These are phyloP conservation scores for Phytopythium kandeliae DNA, from an alignment of 352 stramenopile genomes.

Conservation along the genomic window DNA sequence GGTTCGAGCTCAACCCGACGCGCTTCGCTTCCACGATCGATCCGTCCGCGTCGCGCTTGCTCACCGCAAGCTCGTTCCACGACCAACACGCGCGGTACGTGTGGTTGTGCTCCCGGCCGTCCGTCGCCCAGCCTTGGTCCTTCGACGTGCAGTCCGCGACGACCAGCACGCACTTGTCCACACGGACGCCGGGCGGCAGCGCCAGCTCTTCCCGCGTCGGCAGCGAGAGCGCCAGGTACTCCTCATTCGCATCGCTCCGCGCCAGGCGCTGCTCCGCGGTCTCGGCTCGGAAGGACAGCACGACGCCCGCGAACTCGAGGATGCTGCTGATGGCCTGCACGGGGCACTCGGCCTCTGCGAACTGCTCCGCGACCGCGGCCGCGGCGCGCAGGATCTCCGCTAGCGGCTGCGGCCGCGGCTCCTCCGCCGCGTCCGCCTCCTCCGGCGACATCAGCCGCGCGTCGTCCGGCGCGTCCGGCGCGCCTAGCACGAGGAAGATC, in stretches of 20 bases:
- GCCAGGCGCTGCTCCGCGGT: slow-evolving; percentile 23
- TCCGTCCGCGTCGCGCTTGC: slow-evolving; percentile 14
- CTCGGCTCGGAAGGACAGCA: slow-evolving; percentile 38
- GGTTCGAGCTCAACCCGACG: slow-evolving; percentile 33
- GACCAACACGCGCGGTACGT: slow-evolving; percentile 55
- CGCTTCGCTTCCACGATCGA: slow-evolving; percentile 19
- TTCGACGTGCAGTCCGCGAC: slow-evolving; percentile 55
- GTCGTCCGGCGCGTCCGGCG: slow-evolving; percentile 18
- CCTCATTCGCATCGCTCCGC: slow-evolving; percentile 40
- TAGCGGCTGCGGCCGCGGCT: slow-evolving; percentile 15
- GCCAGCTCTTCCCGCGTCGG: slow-evolving; percentile 23
- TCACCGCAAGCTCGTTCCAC: slow-evolving; percentile 56
- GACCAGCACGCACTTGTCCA: slow-evolving; percentile 32
- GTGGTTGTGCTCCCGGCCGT: slow-evolving; percentile 33
- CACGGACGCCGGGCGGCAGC: slow-evolving; percentile 34
- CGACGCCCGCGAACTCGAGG: slow-evolving; percentile 45
- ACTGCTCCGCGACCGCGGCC: slow-evolving; percentile 24
- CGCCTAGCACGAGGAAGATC: slow-evolving; percentile 27
- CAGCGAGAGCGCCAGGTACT: slow-evolving; percentile 44
- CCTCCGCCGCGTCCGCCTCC: slow-evolving; percentile 8
- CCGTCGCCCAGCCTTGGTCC: slow-evolving; percentile 67
- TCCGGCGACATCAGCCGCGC: slow-evolving; percentile 12
- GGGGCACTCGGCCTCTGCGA: slow-evolving; percentile 13
- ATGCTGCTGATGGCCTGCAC: slow-evolving; percentile 41
- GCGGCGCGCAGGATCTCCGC: slow-evolving; percentile 38